phyloP scores from a whole-genome alignment of 1,139 yeast genomes.

The Candida sojae region DNA sequence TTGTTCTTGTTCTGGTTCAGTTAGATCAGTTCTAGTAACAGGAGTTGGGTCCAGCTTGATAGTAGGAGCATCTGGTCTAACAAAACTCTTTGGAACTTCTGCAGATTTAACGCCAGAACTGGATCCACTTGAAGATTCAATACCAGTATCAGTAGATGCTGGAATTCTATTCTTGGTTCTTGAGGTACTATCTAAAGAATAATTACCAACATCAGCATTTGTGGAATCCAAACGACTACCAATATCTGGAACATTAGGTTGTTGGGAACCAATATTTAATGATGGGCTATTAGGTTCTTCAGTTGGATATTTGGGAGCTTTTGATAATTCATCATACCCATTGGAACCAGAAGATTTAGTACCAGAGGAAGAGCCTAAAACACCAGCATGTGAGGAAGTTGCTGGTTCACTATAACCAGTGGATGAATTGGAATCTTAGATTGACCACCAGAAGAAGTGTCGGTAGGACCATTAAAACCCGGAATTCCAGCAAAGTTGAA shows the following conservation, averaged over 20 bases:
- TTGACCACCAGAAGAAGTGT: background rate
- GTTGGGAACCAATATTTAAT: background rate
- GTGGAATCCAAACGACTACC: background rate
- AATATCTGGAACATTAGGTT: background rate
- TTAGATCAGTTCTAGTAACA: too few relatives aligned
- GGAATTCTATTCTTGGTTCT: background rate
- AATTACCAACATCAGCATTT: background rate
- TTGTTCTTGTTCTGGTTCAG: slow-evolving; percentile 6
- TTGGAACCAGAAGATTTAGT: background rate
- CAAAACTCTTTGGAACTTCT: background rate
- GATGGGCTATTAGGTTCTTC: background rate
- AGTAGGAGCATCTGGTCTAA: background rate
- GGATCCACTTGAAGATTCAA: background rate
- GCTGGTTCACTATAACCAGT: slow-evolving; percentile 4
- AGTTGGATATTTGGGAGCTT: background rate
- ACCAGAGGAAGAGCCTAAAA: background rate
- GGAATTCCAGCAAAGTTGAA: slow-evolving; percentile 3
- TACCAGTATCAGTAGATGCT: too few relatives aligned
- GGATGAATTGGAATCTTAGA: background rate
- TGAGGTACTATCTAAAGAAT: background rate
- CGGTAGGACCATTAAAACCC: slow-evolving; percentile 3
- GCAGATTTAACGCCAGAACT: background rate
- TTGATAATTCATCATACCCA: background rate
- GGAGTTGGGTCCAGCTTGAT: background rate
- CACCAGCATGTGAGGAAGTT: background rate